Conservation (phyloP, 1,284 basidiomycete species). For the Malassezia pachydermatis region DNA sequence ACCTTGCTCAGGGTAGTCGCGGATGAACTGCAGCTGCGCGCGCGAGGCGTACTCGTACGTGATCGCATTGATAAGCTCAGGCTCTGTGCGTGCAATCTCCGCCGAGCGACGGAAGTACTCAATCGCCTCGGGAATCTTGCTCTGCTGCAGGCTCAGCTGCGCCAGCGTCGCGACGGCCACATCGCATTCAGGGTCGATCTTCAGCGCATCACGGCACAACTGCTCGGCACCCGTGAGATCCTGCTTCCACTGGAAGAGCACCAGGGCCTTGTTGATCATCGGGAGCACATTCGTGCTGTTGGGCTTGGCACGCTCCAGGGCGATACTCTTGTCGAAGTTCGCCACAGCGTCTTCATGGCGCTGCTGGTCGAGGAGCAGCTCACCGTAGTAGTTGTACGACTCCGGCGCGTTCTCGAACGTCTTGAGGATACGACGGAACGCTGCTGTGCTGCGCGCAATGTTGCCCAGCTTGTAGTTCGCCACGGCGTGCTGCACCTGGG, state of each 20-base stretch:
- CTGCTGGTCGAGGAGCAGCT: slow-evolving; percentile 84
- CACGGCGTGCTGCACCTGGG: slow-evolving; percentile 91
- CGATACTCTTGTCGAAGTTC: slow-evolving; percentile 85
- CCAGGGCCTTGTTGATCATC: slow-evolving; percentile 92
- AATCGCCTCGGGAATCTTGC: slow-evolving; percentile 75
- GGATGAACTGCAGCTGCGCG: slow-evolving; percentile 42
- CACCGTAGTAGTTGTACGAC: slow-evolving; percentile 61
- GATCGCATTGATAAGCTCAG: slow-evolving; percentile 76
- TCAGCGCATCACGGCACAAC: slow-evolving; percentile 76
- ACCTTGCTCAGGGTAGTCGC: slow-evolving; percentile 43
- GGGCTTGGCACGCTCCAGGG: slow-evolving; percentile 60
- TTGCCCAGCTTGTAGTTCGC: slow-evolving; percentile 87
- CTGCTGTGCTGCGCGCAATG: slow-evolving; percentile 69
- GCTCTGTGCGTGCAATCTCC: slow-evolving; percentile 78
- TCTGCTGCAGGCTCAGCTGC: slow-evolving; percentile 83
- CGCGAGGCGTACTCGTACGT: slow-evolving; percentile 62
- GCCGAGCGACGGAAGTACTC: slow-evolving; percentile 76
- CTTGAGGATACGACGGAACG: slow-evolving; percentile 58
- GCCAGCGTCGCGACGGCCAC: slow-evolving; percentile 91
- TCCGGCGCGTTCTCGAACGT: slow-evolving; percentile 35
- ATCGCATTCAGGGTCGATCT: slow-evolving; percentile 78
- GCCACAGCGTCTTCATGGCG: slow-evolving; percentile 83
- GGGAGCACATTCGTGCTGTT: slow-evolving; percentile 51
- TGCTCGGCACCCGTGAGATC: slow-evolving; percentile 71
- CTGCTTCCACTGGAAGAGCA: slow-evolving; percentile 91